Percentiles rank a stretch among this genome's conserved stretches.
phyloP scores from a whole-genome alignment of 2,329 filamentous ascomycete genomes.

The Sclerotinia trifoliorum region DNA sequence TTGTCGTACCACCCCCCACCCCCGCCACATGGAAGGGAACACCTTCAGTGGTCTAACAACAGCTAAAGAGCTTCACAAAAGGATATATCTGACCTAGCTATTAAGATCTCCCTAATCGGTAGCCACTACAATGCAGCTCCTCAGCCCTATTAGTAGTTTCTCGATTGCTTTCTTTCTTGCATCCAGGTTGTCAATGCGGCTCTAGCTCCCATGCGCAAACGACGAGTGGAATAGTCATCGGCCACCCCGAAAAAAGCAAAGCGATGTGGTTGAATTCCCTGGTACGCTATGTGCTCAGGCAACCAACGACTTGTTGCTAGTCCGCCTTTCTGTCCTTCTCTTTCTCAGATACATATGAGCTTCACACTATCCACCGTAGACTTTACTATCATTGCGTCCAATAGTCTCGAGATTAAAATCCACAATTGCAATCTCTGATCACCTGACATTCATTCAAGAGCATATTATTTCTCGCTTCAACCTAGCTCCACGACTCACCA shows the following conservation, averaged over 20 bases:
- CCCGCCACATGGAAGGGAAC: no score
- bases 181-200: no score
- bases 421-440: no score
- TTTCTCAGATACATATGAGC: constrained; percentile 2
- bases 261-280: constrained; percentile 40
- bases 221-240: constrained; percentile 33
- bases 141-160: background rate
- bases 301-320: constrained; percentile 43
- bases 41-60: background rate
- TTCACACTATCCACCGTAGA: background rate
- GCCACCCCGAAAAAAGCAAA: constrained; percentile 30
- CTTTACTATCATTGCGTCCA: background rate
- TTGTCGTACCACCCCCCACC: background rate
- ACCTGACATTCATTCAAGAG: background rate
- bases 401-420: background rate
- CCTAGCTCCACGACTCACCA: background rate
- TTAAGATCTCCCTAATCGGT: background rate
- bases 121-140: background rate
- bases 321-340: constrained; percentile 31
- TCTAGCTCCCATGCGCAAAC: constrained; percentile 27
- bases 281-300: constrained; percentile 45
- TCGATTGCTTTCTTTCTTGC: background rate
- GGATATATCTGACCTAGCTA: background rate
- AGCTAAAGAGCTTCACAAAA: background rate
- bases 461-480: constrained; percentile 2